Conservation (phyloP, 2,329 filamentous ascomycete genomes). For the Colletotrichum sp. region DNA sequence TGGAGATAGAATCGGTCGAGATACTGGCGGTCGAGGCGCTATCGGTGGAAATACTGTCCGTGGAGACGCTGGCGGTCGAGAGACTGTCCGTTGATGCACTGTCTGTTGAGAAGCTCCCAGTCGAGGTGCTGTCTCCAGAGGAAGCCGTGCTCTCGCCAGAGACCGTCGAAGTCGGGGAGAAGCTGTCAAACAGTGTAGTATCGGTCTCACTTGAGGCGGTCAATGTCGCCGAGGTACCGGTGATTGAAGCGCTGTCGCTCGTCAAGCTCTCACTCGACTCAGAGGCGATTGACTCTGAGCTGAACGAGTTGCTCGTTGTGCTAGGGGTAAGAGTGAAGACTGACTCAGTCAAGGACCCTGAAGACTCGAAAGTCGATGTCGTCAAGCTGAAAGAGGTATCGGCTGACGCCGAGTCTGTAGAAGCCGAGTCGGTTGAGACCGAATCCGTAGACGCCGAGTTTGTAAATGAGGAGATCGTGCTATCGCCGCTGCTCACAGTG, state of each 20-base stretch:
- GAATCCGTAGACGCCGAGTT: not conserved
- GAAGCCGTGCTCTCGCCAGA: not conserved
- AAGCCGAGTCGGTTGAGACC: not conserved
- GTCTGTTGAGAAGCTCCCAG: not conserved
- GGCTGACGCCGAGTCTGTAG: not conserved
- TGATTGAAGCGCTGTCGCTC: not conserved
- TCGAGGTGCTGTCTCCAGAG: not conserved
- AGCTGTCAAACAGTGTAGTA: not conserved
- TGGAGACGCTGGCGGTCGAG: fast-evolving
- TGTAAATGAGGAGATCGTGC: not conserved
- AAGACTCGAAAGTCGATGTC: not conserved
- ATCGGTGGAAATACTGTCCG: not conserved
- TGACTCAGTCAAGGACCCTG: not conserved
- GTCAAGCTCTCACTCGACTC: not conserved
- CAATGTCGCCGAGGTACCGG: not conserved
- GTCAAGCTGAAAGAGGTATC: not conserved
- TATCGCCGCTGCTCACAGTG: not conserved
- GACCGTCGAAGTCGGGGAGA: not conserved
- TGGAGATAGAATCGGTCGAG: not conserved
- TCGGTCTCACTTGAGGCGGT: not conserved
- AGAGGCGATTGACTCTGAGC: not conserved
- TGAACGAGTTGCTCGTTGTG: not conserved
- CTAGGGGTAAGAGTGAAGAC: not conserved
- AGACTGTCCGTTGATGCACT: not conserved
- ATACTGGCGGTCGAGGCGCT: not conserved